phyloP scores from a whole-genome alignment of 345 rosid genomes.

The Eucalyptus pauciflora region DNA sequence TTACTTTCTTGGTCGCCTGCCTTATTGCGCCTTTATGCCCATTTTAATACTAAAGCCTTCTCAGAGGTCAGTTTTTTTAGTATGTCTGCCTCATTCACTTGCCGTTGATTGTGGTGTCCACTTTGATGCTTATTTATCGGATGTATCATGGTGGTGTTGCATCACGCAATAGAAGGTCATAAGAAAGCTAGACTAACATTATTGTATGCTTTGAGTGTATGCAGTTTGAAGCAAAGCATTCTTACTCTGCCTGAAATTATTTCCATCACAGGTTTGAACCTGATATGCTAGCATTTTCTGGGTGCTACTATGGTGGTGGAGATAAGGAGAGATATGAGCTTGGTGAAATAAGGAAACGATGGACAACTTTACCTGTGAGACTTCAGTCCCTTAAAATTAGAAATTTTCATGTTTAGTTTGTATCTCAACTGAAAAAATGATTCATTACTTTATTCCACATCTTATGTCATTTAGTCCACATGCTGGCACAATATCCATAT shows the following conservation, averaged over 20 bases:
- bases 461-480: not conserved
- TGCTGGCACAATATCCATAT: not conserved
- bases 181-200: not conserved
- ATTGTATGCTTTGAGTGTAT: not conserved
- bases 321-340: slow-evolving; percentile 89
- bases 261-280: slow-evolving; percentile 74
- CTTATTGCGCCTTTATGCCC: not conserved
- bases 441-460: not conserved
- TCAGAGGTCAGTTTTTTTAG: not conserved
- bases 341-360: slow-evolving; percentile 86
- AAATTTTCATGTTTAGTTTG: not conserved
- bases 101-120: not conserved
- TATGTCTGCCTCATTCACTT: not conserved
- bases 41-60: not conserved
- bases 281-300: slow-evolving; percentile 98
- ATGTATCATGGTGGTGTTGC: not conserved
- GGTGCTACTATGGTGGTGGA: slow-evolving; percentile 99
- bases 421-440: not conserved
- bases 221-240: not conserved
- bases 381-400: not conserved
- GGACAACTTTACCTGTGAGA: slow-evolving; percentile 96
- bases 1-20: not conserved
- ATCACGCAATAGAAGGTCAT: not conserved
- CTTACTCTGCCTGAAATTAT: not conserved
- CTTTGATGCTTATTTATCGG: not conserved